Base-by-base conservation (phyloP, 2,329 filamentous ascomycete species). In the Trichoderma sp. region DNA sequence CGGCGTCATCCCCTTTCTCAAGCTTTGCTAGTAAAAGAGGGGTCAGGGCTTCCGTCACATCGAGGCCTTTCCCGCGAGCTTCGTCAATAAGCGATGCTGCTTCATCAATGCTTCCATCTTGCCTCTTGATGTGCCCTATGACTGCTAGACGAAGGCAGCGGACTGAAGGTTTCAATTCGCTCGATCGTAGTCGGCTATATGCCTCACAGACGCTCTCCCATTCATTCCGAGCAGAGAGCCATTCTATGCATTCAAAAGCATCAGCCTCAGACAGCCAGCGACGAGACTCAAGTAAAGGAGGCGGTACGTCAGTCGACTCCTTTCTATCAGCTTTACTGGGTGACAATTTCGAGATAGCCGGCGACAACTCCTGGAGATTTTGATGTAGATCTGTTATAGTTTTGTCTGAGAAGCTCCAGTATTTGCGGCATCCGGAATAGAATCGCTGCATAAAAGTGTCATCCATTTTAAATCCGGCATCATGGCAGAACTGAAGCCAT, bases 141-240 rank as follows among this genome's bases (percentile, higher is more conserved):
- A 88, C 82, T 9, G 84, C 86, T 6, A 87, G 78, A n/a, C 83
- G 82, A 15, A 88, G 79, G 68, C 83, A 86, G 28, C 82, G 80
- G 3, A 76, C 75, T 32, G 81, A 83, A 72, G 80, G 80, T 1
- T 78, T 77, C 75, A 85, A 78, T 21, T 82, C 80, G 5, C 74
- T 76, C 11, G 73, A 74, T 1, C 80, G 58, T 0, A 82, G 82
- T 30, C 76, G 76, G 65, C 77, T 80, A 76, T 86, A 88, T 4
- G 83, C 79, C 18, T 74, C 74, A 67, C 83, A 75, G 0, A 83
- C 82, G 14, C 76, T 73, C 5, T 66, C 70, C 74, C 82, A 81
- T 6, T 79, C 77, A 12, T 79, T 77, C 3, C 75, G 68, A 14
- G 61, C 63, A 8, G 69, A 66, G 18, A 74, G 56, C 60, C 61